Percentiles rank a stretch among this genome's conserved stretches.
Conservation (phyloP, 768 basidiomycete genomes). For the Pleurotus salmoneostramineus region DNA sequence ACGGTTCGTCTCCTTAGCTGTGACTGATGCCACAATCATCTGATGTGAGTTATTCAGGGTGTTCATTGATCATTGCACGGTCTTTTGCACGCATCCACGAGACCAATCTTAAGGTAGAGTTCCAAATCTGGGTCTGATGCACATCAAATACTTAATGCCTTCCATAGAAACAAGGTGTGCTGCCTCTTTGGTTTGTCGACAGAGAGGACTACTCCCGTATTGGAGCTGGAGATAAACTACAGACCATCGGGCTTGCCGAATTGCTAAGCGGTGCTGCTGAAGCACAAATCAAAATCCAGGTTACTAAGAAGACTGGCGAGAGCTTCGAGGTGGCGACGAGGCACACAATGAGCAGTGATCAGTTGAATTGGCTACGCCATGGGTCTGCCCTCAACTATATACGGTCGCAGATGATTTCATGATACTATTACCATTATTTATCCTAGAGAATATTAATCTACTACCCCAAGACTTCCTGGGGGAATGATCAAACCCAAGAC, state of each 20-base stretch:
- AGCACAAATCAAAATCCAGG: constrained; percentile 51
- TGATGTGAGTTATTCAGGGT: constrained; percentile 42
- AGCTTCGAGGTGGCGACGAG: constrained; percentile 65
- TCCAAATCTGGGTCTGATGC: not conserved
- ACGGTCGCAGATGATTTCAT: constrained; percentile 44
- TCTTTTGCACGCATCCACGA: constrained; percentile 99
- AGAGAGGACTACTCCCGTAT: constrained; percentile 84
- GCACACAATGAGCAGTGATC: constrained; percentile 90
- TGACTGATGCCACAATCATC: not conserved
- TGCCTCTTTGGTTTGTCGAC: constrained; percentile 92
- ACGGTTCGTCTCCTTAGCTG: constrained; percentile 42
- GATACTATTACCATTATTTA: not conserved
- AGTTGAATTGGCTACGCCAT: constrained; percentile 84
- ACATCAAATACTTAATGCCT: constrained; percentile 25
- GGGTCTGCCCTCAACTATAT: constrained; percentile 93
- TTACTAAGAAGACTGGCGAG: constrained; percentile 64
- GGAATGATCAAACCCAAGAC: too few species aligned
- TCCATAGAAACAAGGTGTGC: constrained; percentile 85
- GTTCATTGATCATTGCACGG: constrained; percentile 81
- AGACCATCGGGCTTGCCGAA: constrained; percentile 79
- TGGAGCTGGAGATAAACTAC: constrained; percentile 74
- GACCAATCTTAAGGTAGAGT: constrained; percentile 84
- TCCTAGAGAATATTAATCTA: too few species aligned
- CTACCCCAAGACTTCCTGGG: too few species aligned
- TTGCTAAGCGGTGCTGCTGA: constrained; percentile 48